Evolutionary conservation across 73 alveolate species (phyloP).

Genomic region (Effrenium voratum): DNA sequence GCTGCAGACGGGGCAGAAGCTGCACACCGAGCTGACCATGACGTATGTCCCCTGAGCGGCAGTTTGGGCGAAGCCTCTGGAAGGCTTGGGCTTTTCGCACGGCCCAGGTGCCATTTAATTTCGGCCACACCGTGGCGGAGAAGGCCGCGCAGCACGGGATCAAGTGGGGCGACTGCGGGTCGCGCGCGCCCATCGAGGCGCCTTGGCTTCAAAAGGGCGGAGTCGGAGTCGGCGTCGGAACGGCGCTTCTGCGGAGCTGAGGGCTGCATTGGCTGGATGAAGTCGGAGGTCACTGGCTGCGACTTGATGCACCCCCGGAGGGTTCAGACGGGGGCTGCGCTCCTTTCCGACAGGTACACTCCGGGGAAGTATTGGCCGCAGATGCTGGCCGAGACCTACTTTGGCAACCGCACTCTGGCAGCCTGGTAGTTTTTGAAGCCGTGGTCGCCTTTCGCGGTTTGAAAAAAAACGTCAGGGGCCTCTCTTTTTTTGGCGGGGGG

Average conservation of each 20-base stretch:
- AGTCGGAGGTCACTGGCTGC: not conserved
- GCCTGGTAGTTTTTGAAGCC: no score
- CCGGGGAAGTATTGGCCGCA: slow-evolving; percentile 44
- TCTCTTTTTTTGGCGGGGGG: no score
- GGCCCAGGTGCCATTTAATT: slow-evolving; percentile 51
- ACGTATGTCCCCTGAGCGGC: not conserved
- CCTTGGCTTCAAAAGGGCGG: not conserved
- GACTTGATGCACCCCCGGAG: not conserved
- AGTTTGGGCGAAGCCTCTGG: not conserved
- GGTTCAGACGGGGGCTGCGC: not conserved
- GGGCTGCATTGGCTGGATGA: slow-evolving; percentile 57
- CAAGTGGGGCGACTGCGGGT: slow-evolving; percentile 73
- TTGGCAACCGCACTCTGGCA: slow-evolving; percentile 37
- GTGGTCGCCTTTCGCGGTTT: no score
- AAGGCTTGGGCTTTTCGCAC: not conserved
- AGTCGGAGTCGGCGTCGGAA: not conserved
- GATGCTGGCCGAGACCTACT: not conserved
- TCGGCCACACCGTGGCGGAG: slow-evolving; percentile 78
- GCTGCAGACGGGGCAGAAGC: not conserved
- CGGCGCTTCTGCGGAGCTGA: not conserved
- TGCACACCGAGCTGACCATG: slow-evolving; percentile 4
- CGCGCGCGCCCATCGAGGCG: not conserved
- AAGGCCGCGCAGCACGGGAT: slow-evolving; percentile 1
- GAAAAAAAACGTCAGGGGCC: no score
- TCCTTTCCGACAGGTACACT: not conserved